phyloP scores from a whole-genome alignment of 768 basidiomycete species.

The Russula sp. region DNA sequence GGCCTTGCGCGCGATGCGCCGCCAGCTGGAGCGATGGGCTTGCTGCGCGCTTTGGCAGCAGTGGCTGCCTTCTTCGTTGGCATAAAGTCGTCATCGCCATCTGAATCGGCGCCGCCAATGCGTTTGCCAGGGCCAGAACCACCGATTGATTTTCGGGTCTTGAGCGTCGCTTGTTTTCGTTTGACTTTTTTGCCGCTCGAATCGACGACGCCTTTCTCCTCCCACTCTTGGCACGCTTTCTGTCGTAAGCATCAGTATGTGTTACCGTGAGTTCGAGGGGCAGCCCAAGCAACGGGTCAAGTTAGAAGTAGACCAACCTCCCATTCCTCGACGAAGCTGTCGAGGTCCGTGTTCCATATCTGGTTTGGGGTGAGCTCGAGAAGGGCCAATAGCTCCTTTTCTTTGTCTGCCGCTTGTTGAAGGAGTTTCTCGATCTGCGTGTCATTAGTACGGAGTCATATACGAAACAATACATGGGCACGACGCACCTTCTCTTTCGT shows the following conservation, averaged over 20 bases:
- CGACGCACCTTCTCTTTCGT: slow-evolving; percentile 80
- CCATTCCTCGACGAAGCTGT: slow-evolving; percentile 81
- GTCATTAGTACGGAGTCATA: neutral
- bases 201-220: slow-evolving; percentile 46
- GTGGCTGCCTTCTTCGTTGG: slow-evolving; percentile 44
- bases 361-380: slow-evolving; percentile 76
- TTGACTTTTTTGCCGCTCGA: slow-evolving; percentile 53
- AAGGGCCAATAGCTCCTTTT: slow-evolving; percentile 71
- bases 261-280: neutral
- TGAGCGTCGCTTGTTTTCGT: slow-evolving; percentile 55
- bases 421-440: slow-evolving; percentile 78
- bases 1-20: slow-evolving; percentile 37
- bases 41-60: slow-evolving; percentile 38
- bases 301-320: slow-evolving; percentile 50
- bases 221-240: slow-evolving; percentile 46
- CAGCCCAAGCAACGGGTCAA: neutral
- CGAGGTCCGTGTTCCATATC: slow-evolving; percentile 89
- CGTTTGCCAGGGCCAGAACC: slow-evolving; percentile 39
- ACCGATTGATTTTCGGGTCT: slow-evolving; percentile 50
- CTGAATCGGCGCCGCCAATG: slow-evolving; percentile 35
- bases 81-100: slow-evolving; percentile 55
- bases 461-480: neutral
- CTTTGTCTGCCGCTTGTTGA: slow-evolving; percentile 77
- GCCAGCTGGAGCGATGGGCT: slow-evolving; percentile 34
- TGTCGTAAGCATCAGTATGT: slow-evolving; percentile 21